Conservation (phyloP, 225 moss, liverwort and hornwort genomes). For the Anthoceros angustus region DNA sequence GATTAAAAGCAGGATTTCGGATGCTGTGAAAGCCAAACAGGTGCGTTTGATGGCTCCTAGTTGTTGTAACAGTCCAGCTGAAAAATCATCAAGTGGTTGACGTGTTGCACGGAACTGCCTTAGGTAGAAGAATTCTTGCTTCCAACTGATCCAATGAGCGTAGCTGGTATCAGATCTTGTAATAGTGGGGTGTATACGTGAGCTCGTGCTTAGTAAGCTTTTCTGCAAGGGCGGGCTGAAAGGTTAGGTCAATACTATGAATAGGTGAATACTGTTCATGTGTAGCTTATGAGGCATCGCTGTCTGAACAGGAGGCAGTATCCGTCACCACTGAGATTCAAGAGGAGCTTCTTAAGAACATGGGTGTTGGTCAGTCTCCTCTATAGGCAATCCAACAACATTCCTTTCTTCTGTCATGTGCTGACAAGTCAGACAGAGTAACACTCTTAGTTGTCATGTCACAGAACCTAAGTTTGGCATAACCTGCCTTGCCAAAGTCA, state of each 20-base stretch:
- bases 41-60: slow-evolving; percentile 7
- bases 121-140: not conserved
- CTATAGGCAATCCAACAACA: too few relatives aligned
- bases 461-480: slow-evolving; percentile 57
- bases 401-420: too few relatives aligned
- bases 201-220: too few relatives aligned
- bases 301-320: slow-evolving; percentile 36
- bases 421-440: too few relatives aligned
- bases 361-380: slow-evolving; percentile 39
- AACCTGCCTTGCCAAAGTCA: slow-evolving; percentile 51
- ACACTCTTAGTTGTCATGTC: not conserved
- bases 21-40: slow-evolving; percentile 34
- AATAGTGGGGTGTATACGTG: too few relatives aligned
- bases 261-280: not conserved
- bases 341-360: slow-evolving; percentile 53
- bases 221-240: too few relatives aligned
- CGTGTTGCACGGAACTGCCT: not conserved
- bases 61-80: not conserved
- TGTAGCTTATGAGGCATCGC: not conserved
- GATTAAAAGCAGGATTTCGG: slow-evolving; percentile 41
- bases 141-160: not conserved
- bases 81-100: not conserved
- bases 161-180: not conserved
- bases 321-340: slow-evolving; percentile 49
- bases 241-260: not conserved